Evolutionary conservation across 768 basidiomycete genomes (phyloP), one percentile per base, ranked within the genome.

Genomic region (Tylopilus sp.): DNA sequence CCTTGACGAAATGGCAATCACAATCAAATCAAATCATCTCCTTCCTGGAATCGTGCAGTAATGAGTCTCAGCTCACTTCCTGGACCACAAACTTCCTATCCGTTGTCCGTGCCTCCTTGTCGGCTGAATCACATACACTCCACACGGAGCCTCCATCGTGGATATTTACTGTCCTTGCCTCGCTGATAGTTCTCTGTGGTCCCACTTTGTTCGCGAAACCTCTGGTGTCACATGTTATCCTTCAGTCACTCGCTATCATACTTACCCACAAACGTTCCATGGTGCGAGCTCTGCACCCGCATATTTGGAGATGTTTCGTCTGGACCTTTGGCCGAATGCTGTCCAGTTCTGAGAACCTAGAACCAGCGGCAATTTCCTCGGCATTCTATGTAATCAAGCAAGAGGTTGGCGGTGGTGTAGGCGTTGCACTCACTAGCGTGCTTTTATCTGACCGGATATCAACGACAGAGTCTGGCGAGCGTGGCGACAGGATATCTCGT

Each of bases 321-420:
- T 85, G 83, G 82, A 74, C 77, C 2, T 82, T 78, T 51, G 65
- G 73, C 18, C 72, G 71, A 17, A 58, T 82, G 41, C 69, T 72
- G 40, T 18, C 50, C 40, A 33, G 22, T 30, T 20, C 56, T 12
- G 59, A 57, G 15, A 48, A 54, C 3, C 47, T 58, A 12, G 61
- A 69, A 4, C 50, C 64, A 15, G 60, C 65, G 3, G 57, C 57
- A 1, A 67, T 63, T 35, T 70, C 74, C 15, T 67, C 63, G 0
- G 73, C 74, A 1, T 77, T 78, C 53, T 59, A 57, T 28, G 62
- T 78, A 5, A 62, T 85, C 25, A 71, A 66, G 20, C 77, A 83
- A 50, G 78, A 81, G 42, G 58, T 79, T 18, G 60, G 68, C 25
- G 67, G 67, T 26, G 78, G 78, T 13, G 72, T 78, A 30, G 79